Percentiles rank a stretch among this genome's conserved stretches.
These are phyloP conservation scores for Fagopyrum homotropicum DNA, from an alignment of 148 eudicot genomes.

Conservation along the genomic window DNA sequence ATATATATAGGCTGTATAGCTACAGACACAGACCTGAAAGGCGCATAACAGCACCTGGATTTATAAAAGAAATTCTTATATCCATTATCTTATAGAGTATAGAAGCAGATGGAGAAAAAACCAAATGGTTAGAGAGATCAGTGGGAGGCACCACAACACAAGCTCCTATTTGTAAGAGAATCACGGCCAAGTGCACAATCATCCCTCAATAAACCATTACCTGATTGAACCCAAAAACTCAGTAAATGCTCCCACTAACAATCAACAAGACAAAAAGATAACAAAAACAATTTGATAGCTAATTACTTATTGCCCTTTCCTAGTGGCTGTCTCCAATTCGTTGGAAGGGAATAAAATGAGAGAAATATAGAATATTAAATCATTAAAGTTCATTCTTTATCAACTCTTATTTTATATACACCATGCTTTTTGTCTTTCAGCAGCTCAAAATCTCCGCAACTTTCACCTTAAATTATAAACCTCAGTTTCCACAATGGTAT, in stretches of 20 bases:
- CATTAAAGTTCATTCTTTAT: neutral
- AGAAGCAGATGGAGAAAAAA: neutral
- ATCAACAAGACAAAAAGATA: constrained; percentile 20
- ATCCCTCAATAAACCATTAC: neutral
- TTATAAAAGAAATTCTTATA: neutral
- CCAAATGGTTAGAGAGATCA: constrained; percentile 1
- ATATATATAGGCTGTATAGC: neutral
- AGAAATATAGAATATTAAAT: constrained; percentile 24
- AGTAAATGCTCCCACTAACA: constrained; percentile 3
- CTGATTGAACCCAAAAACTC: constrained; percentile 9
- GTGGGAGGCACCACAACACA: constrained; percentile 7
- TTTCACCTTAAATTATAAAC: too few species aligned
- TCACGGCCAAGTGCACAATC: neutral
- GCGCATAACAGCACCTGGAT: constrained; percentile 2
- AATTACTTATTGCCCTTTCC: neutral
- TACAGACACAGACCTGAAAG: constrained; percentile 1
- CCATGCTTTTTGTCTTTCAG: neutral
- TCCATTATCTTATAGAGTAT: neutral
- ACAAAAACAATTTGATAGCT: neutral
- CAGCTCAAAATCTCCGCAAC: neutral
- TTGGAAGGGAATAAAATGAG: constrained; percentile 14
- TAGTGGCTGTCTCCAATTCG: constrained; percentile 26
- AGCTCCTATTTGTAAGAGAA: neutral
- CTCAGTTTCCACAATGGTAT: too few species aligned
- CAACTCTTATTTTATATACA: too few species aligned